These are phyloP conservation scores for Mycena vitilis DNA, from an alignment of 768 basidiomycete species.

Conservation along the genomic window DNA sequence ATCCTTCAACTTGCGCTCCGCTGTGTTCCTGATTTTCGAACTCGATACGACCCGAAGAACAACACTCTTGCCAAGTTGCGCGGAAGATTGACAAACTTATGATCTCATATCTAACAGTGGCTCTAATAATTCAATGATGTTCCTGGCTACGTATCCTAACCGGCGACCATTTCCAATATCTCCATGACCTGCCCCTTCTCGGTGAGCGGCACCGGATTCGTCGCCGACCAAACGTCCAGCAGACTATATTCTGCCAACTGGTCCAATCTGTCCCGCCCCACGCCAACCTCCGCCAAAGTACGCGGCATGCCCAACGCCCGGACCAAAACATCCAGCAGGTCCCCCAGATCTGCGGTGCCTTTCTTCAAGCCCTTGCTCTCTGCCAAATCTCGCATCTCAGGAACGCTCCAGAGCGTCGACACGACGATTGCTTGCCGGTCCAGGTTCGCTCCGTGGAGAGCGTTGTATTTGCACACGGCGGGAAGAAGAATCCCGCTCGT, in stretches of 20 bases:
- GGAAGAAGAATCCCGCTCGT: slow-evolving; percentile 19
- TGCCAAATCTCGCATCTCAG: slow-evolving; percentile 14
- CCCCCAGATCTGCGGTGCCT: slow-evolving; percentile 8
- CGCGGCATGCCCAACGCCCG: slow-evolving; percentile 12
- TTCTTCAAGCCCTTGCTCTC: slow-evolving; percentile 9
- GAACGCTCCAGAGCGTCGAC: slow-evolving; percentile 4
- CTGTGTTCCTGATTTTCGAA: too few species aligned
- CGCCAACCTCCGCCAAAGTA: slow-evolving; percentile 9
- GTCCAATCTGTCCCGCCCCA: slow-evolving; percentile 3
- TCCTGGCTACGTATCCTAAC: neutral
- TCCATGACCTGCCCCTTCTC: slow-evolving; percentile 8
- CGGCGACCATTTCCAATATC: slow-evolving; percentile 11
- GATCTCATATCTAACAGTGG: too few species aligned
- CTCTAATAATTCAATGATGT: too few species aligned
- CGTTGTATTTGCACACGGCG: neutral
- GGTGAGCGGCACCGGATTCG: slow-evolving; percentile 14
- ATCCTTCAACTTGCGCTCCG: too few species aligned
- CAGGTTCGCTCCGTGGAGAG: neutral
- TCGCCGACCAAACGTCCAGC: neutral
- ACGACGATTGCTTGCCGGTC: neutral
- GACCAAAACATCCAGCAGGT: slow-evolving; percentile 3
- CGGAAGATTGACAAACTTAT: too few species aligned
- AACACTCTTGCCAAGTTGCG: too few species aligned
- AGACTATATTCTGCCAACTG: slow-evolving; percentile 14
- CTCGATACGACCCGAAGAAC: too few species aligned